A percentile compares a stretch with the other conserved stretches of the same genome.
phyloP scores from a whole-genome alignment of 805 yeast species.

The Jamesozyma lodderae region DNA sequence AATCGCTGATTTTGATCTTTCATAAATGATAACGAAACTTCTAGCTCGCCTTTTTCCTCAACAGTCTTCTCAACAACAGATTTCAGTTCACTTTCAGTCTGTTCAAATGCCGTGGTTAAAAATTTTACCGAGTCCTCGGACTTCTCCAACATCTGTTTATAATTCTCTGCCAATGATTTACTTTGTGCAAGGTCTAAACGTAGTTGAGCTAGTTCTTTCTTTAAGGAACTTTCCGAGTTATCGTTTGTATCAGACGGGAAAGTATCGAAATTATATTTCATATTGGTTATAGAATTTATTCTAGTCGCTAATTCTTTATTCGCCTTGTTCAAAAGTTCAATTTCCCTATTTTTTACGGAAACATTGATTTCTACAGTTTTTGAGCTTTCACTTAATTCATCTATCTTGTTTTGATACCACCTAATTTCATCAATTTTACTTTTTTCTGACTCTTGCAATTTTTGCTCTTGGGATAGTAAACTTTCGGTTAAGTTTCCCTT shows the following conservation, averaged over 20 bases:
- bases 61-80: conserved; percentile 35
- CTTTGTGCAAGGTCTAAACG: neutral
- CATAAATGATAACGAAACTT: neutral
- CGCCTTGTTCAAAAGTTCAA: neutral
- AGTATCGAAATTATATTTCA: neutral
- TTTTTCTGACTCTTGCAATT: neutral
- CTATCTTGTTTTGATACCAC: conserved; percentile 53
- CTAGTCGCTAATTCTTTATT: neutral
- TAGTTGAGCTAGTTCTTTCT: neutral
- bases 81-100: conserved; percentile 21
- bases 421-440: conserved; percentile 41
- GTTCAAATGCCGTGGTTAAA: conserved; percentile 6
- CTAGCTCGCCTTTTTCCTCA: conserved; percentile 16
- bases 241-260: neutral
- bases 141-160: neutral
- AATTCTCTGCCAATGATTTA: neutral
- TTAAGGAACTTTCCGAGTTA: neutral
- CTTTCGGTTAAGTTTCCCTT: neutral
- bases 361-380: neutral
- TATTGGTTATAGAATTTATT: neutral
- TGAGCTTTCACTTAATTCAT: conserved; percentile 33
- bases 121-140: neutral
- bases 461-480: neutral
- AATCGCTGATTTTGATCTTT: neutral
- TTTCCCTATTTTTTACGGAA: neutral